These are phyloP conservation scores for Lentinula sp. DNA, from an alignment of 768 basidiomycete genomes.

Conservation along the genomic window DNA sequence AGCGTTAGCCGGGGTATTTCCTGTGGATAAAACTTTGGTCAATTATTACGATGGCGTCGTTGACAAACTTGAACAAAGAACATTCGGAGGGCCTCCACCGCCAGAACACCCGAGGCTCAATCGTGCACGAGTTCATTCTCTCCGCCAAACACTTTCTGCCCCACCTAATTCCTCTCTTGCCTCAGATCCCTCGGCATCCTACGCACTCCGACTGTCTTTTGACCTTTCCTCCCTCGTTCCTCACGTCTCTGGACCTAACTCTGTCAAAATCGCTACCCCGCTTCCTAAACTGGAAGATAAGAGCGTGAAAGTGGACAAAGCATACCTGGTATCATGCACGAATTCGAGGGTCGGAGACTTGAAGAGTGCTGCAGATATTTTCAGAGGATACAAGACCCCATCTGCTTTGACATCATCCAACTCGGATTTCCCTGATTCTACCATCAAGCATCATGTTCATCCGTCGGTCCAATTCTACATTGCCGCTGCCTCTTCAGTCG, in stretches of 20 bases:
- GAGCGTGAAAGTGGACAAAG: conserved; percentile 86
- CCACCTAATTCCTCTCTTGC: conserved; percentile 20
- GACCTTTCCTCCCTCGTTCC: conserved; percentile 93
- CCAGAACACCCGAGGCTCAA: conserved; percentile 88
- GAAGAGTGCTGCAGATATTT: conserved; percentile 84
- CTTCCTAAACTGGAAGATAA: conserved; percentile 74
- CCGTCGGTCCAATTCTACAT: conserved; percentile 95
- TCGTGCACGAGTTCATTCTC: conserved; percentile 55
- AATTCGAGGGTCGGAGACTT: conserved; percentile 96
- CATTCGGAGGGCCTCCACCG: conserved; percentile 69
- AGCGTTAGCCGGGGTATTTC: conserved; percentile 92
- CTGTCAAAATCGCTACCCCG: conserved; percentile 94
- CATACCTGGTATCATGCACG: conserved; percentile 97
- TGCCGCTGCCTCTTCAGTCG: conserved; percentile 88
- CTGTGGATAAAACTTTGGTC: conserved; percentile 76
- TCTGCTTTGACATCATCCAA: neutral
- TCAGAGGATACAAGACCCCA: conserved; percentile 41
- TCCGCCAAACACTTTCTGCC: conserved; percentile 34
- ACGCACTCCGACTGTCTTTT: conserved; percentile 83
- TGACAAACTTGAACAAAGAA: conserved; percentile 67
- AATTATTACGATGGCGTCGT: conserved; percentile 81
- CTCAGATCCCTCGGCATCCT: conserved; percentile 76
- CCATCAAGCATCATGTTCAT: conserved; percentile 52
- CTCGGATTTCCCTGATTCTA: neutral
- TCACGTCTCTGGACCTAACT: conserved; percentile 95